A percentile compares a stretch with the other conserved stretches of the same genome.
These are phyloP conservation scores for Blastobotrys muscicola DNA, from an alignment of 805 yeast genomes.

Conservation along the genomic window DNA sequence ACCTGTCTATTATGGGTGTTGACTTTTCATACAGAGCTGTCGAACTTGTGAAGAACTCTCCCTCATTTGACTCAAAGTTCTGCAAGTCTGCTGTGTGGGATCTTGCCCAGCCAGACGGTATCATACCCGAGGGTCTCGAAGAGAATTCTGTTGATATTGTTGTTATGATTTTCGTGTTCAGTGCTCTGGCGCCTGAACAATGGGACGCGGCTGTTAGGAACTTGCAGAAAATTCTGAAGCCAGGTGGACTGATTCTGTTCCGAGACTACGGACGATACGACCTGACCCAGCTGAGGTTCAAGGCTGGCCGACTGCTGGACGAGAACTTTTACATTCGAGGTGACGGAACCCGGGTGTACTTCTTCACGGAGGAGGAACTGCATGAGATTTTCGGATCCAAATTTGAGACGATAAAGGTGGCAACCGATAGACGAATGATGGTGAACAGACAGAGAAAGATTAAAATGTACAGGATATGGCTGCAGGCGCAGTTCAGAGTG, in stretches of 20 bases:
- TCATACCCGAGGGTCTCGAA: conserved; percentile 76
- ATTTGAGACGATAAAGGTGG: conserved; percentile 67
- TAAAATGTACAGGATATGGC: conserved; percentile 95
- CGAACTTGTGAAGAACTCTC: conserved; percentile 63
- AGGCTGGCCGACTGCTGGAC: conserved; percentile 74
- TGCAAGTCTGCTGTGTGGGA: conserved; percentile 95
- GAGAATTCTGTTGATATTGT: conserved; percentile 80
- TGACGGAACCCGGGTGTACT: conserved; percentile 95
- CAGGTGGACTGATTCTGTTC: conserved; percentile 84
- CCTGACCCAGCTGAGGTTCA: conserved; percentile 88
- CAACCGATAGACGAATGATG: conserved; percentile 79
- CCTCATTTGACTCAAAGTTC: conserved; percentile 45
- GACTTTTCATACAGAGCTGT: conserved; percentile 89
- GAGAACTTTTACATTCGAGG: conserved; percentile 95
- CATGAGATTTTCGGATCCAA: conserved; percentile 56
- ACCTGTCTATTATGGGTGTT: conserved; percentile 67
- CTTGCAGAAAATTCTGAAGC: conserved; percentile 64
- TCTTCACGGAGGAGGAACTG: conserved; percentile 90
- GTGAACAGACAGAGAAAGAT: conserved; percentile 87
- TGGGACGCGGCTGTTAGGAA: conserved; percentile 78
- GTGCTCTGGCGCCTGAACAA: conserved; percentile 85
- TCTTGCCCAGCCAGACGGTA: conserved; percentile 63
- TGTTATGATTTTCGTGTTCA: conserved; percentile 90
- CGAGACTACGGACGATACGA: conserved; percentile 96
- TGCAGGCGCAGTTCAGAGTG: conserved; percentile 75